Evolutionary conservation across 148 eudicot species (phyloP).

Genomic region (Persicaria tinctoria): DNA sequence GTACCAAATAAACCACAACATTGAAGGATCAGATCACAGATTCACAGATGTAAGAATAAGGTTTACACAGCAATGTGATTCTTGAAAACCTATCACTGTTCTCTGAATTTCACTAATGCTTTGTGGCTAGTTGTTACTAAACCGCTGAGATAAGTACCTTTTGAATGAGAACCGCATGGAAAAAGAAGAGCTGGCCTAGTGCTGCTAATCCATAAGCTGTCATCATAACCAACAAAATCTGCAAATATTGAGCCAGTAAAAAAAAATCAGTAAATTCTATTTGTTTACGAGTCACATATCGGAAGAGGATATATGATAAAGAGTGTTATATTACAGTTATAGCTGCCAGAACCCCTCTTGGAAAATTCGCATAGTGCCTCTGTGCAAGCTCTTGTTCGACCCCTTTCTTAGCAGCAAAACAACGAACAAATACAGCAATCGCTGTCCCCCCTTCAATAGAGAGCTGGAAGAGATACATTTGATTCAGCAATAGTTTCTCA

Average conservation of each 20-base stretch:
- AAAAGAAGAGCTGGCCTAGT: constrained; percentile 89
- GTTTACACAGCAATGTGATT: neutral
- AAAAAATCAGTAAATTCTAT: neutral
- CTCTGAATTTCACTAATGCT: neutral
- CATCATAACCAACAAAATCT: constrained; percentile 58
- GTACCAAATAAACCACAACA: neutral
- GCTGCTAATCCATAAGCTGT: constrained; percentile 81
- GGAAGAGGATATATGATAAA: neutral
- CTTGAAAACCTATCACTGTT: neutral
- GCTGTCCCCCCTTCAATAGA: constrained; percentile 75
- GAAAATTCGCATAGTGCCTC: constrained; percentile 41
- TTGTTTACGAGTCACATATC: neutral
- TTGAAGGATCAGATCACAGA: too few relatives aligned
- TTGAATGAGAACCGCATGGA: constrained; percentile 80
- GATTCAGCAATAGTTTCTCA: neutral
- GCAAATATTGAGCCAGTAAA: constrained; percentile 15
- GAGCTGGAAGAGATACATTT: constrained; percentile 35
- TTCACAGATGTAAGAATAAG: neutral
- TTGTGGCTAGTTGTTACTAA: neutral
- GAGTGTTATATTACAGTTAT: constrained; percentile 41
- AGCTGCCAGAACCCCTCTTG: constrained; percentile 66
- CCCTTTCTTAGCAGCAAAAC: constrained; percentile 68
- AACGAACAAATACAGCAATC: constrained; percentile 64
- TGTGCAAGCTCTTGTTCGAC: constrained; percentile 43
- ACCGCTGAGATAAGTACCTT: constrained; percentile 42